Conservation (phyloP, 345 rosid genomes). For the Euphorbia peplus region DNA sequence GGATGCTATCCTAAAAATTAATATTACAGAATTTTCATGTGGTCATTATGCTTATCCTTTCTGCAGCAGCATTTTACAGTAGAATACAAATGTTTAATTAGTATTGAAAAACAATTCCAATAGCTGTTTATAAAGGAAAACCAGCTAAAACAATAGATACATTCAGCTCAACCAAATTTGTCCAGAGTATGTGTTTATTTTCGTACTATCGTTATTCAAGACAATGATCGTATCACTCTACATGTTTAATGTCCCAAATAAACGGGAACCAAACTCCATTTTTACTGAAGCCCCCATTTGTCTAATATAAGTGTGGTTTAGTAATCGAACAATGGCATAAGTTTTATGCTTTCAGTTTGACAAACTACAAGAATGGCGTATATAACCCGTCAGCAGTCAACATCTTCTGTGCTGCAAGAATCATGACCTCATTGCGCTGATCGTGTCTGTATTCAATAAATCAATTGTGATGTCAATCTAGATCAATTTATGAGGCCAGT, state of each 20-base stretch:
- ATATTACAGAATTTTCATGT: too few relatives aligned
- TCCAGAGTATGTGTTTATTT: neutral
- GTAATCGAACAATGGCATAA: neutral
- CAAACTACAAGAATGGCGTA: neutral
- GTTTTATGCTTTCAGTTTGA: neutral
- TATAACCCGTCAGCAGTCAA: slow-evolving; percentile 1
- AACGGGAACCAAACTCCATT: neutral
- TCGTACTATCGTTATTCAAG: slow-evolving; percentile 12
- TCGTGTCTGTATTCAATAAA: neutral
- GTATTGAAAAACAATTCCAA: neutral
- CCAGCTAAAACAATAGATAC: too few relatives aligned
- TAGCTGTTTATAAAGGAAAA: too few relatives aligned
- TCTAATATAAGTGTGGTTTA: neutral
- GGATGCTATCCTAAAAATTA: too few relatives aligned
- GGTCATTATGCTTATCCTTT: too few relatives aligned
- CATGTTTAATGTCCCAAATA: neutral
- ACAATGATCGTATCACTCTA: slow-evolving; percentile 7
- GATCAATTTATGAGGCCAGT: neutral
- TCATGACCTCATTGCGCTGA: neutral
- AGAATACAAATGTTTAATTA: too few relatives aligned
- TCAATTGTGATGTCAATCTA: slow-evolving; percentile 7
- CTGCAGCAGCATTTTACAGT: too few relatives aligned
- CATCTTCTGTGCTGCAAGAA: neutral
- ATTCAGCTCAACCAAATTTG: too few relatives aligned
- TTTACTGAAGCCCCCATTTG: neutral